Percentiles rank a stretch among this genome's conserved stretches.
phyloP scores from a whole-genome alignment of 805 yeast genomes.

The Candida caryicola region DNA sequence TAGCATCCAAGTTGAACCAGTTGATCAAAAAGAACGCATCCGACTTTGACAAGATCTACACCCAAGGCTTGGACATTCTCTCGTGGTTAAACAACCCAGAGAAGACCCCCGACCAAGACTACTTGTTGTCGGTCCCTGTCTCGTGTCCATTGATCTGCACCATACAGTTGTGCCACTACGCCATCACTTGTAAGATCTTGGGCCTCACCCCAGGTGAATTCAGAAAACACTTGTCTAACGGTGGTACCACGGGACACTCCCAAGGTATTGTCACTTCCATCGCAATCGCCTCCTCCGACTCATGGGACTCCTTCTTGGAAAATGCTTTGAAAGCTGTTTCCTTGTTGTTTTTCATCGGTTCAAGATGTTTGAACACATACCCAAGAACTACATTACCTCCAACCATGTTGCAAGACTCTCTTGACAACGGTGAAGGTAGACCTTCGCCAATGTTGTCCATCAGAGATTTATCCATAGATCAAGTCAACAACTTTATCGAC shows the following conservation, averaged over 20 bases:
- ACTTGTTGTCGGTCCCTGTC: slow-evolving; percentile 85
- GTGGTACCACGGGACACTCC: slow-evolving; percentile 84
- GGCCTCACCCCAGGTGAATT: slow-evolving; percentile 90
- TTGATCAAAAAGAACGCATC: slow-evolving; percentile 68
- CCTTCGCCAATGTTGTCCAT: slow-evolving; percentile 98
- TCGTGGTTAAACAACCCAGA: slow-evolving; percentile 85
- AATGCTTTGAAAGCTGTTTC: slow-evolving; percentile 77
- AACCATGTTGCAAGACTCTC: slow-evolving; percentile 84
- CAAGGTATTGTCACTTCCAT: slow-evolving; percentile 92
- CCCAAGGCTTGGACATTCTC: slow-evolving; percentile 88
- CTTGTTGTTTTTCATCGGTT: slow-evolving; percentile 87
- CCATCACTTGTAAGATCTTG: slow-evolving; percentile 78
- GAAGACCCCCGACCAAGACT: slow-evolving; percentile 85
- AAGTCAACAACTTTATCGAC: slow-evolving; percentile 75
- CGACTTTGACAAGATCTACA: slow-evolving; percentile 66
- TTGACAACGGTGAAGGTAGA: slow-evolving; percentile 90
- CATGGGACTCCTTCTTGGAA: slow-evolving; percentile 80
- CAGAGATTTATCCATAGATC: slow-evolving; percentile 77
- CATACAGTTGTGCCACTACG: slow-evolving; percentile 91
- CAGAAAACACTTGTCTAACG: slow-evolving; percentile 50
- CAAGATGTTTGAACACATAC: slow-evolving; percentile 83
- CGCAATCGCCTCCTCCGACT: slow-evolving; percentile 75
- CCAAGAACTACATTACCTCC: slow-evolving; percentile 96
- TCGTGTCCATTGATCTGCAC: slow-evolving; percentile 97
- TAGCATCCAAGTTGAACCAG: slow-evolving; percentile 64